phyloP scores from a whole-genome alignment of 257 asterid species.

The Capsicum chinense region DNA sequence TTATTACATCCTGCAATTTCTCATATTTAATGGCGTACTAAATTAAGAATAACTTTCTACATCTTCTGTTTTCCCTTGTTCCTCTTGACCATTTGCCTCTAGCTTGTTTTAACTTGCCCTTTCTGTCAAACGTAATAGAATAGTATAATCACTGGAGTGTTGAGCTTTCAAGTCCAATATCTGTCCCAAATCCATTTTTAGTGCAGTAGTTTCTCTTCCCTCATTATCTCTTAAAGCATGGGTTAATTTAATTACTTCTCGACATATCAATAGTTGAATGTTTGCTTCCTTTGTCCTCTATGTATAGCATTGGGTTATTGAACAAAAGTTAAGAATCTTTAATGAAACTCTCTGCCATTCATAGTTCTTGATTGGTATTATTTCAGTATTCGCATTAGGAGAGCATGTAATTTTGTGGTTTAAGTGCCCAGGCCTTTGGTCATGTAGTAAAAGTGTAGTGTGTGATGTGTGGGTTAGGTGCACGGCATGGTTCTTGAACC shows the following conservation, averaged over 20 bases:
- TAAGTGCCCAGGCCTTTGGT: neutral
- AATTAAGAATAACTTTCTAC: neutral
- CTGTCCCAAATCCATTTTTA: neutral
- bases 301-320: neutral
- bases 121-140: conserved; percentile 7
- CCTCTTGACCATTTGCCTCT: neutral
- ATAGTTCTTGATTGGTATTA: neutral
- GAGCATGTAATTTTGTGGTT: neutral
- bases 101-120: neutral
- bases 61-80: neutral
- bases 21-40: neutral
- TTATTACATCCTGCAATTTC: neutral
- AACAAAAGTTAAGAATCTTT: neutral
- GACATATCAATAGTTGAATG: neutral
- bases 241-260: neutral
- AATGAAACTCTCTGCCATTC: neutral
- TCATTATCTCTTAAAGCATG: neutral
- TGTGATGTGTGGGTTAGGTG: neutral
- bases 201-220: conserved; percentile 19
- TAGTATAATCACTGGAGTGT: neutral
- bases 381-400: conserved; percentile 1
- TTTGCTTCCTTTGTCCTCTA: conserved; percentile 3
- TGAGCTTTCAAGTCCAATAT: neutral
- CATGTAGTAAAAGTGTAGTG: neutral
- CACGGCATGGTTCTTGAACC: neutral